Percentiles rank a stretch among this genome's conserved stretches.
phyloP scores from a whole-genome alignment of 164 flowering plant genomes.

The Echeveria elegans region DNA sequence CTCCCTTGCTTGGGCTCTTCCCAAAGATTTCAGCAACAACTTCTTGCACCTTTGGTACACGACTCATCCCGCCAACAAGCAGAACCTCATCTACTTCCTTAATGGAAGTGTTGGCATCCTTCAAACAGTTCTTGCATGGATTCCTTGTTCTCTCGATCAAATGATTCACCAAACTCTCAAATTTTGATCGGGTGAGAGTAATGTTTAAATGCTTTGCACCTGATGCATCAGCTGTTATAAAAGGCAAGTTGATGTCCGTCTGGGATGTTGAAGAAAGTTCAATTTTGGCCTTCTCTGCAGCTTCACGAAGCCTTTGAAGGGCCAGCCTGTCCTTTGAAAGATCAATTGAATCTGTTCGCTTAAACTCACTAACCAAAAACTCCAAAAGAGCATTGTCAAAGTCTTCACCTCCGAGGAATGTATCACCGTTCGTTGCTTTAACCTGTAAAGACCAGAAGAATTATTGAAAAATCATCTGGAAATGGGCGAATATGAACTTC shows the following conservation, averaged over 20 bases:
- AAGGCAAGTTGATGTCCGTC: conserved; percentile 32
- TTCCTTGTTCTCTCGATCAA: conserved; percentile 26
- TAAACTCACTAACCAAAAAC: conserved; percentile 26
- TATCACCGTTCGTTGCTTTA: conserved; percentile 35
- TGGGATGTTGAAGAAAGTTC: conserved; percentile 32
- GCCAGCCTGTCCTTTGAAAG: conserved; percentile 27
- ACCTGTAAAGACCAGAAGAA: conserved; percentile 13
- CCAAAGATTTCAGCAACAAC: conserved; percentile 26
- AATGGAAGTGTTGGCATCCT: conserved; percentile 24
- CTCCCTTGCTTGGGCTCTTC: conserved; percentile 28
- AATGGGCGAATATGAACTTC: background rate
- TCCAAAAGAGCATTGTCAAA: conserved; percentile 28
- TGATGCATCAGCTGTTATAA: conserved; percentile 32
- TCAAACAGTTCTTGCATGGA: conserved; percentile 29
- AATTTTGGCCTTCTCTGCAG: conserved; percentile 35
- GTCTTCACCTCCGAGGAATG: conserved; percentile 37
- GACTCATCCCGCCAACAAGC: conserved; percentile 33
- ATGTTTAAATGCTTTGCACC: conserved; percentile 32
- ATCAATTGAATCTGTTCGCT: conserved; percentile 22
- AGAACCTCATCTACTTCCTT: conserved; percentile 32
- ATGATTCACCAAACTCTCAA: conserved; percentile 22
- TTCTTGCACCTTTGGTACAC: conserved; percentile 32
- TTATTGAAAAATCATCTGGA: background rate
- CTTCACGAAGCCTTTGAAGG: conserved; percentile 27
- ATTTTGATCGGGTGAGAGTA: conserved; percentile 27